Conservation (phyloP, 192 early-diverging fungal species). For the Coemansia pectinata region DNA sequence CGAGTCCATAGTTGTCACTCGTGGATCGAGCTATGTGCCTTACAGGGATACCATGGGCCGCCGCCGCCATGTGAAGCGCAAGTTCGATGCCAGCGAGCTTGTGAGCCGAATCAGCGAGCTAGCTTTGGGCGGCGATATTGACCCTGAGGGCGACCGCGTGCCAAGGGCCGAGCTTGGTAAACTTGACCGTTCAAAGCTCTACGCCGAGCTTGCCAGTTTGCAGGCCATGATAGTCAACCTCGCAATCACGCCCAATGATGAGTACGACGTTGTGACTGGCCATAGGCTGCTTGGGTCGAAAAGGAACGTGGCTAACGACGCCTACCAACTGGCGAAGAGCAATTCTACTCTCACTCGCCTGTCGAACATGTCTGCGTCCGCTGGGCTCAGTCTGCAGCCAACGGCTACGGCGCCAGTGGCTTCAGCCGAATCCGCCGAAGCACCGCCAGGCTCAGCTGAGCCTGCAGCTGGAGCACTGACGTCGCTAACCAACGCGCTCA, state of each 20-base stretch:
- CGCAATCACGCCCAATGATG: constrained; percentile 31
- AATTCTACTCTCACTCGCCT: constrained; percentile 11
- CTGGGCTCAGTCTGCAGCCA: constrained; percentile 20
- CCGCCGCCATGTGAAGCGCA: constrained; percentile 14
- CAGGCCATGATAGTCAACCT: constrained; percentile 39
- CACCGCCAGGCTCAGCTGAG: not conserved
- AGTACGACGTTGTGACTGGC: constrained; percentile 31
- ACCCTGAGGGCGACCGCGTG: not conserved
- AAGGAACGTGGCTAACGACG: not conserved
- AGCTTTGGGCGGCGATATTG: not conserved
- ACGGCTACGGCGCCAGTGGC: not conserved
- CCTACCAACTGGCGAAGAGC: not conserved
- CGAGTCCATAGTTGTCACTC: not conserved
- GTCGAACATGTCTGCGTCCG: constrained; percentile 16
- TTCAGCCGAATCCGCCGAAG: not conserved
- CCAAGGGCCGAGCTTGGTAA: not conserved
- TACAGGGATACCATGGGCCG: constrained; percentile 13
- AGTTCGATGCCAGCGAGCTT: constrained; percentile 11
- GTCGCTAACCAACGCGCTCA: not conserved
- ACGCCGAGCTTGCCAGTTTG: constrained; percentile 23
- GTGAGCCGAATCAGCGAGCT: constrained; percentile 2
- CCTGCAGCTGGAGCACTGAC: not conserved
- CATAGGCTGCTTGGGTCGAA: constrained; percentile 18
- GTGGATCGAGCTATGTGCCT: not conserved
- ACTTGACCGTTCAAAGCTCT: not conserved